Percentiles rank a stretch among this genome's conserved stretches.
These are phyloP conservation scores for Tilletia indica DNA, from an alignment of 1,284 basidiomycete genomes.

Conservation along the genomic window DNA sequence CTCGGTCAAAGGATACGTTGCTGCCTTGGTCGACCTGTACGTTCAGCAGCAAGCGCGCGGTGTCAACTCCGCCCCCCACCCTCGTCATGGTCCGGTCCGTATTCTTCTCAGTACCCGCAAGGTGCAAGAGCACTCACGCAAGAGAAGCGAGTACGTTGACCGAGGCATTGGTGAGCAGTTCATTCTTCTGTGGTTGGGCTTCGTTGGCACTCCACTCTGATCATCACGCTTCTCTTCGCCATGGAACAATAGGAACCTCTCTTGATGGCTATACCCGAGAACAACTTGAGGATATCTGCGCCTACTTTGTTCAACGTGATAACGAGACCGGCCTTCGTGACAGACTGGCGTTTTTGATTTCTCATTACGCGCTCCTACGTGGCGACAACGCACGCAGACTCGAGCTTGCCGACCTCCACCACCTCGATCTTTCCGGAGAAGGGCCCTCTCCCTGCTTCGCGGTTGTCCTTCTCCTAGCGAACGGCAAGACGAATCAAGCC, in stretches of 20 bases:
- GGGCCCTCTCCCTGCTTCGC: conserved; percentile 3
- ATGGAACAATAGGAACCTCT: too few species aligned
- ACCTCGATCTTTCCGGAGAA: not conserved
- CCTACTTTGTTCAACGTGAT: not conserved
- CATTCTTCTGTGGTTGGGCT: too few species aligned
- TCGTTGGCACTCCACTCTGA: too few species aligned
- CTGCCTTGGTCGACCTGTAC: conserved; percentile 1
- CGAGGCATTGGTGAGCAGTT: not conserved
- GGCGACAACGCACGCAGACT: not conserved
- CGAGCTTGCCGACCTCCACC: conserved; percentile 1
- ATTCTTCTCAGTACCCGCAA: not conserved
- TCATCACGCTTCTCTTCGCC: too few species aligned
- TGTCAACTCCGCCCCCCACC: not conserved
- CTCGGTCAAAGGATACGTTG: not conserved
- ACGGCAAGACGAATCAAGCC: conserved; percentile 9
- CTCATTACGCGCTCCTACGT: not conserved
- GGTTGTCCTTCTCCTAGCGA: not conserved
- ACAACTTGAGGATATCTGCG: not conserved
- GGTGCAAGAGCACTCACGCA: not conserved
- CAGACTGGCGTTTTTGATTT: not conserved
- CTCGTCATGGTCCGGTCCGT: conserved; percentile 2
- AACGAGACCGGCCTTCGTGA: not conserved
- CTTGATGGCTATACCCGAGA: not conserved
- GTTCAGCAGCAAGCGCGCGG: not conserved
- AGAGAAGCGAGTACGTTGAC: not conserved